These are phyloP conservation scores for Farysia itapuensis DNA, from an alignment of 1,284 basidiomycete species.

Conservation along the genomic window DNA sequence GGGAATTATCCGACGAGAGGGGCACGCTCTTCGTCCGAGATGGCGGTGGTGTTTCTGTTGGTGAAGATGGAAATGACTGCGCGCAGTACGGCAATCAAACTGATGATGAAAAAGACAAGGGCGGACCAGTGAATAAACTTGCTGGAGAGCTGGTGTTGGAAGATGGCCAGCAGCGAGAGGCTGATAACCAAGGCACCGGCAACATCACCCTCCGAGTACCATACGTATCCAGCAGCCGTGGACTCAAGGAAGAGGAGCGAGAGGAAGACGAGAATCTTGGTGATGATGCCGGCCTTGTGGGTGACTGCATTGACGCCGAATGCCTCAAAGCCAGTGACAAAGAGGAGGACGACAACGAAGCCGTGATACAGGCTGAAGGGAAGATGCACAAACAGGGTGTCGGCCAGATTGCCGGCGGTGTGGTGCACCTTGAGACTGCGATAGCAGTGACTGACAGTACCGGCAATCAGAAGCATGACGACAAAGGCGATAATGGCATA, in stretches of 20 bases:
- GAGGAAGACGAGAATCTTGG: constrained; percentile 90
- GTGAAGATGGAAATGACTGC: constrained; percentile 66
- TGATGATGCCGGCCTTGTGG: constrained; percentile 77
- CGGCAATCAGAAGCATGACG: constrained; percentile 79
- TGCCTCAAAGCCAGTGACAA: constrained; percentile 84
- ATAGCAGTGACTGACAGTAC: constrained; percentile 84
- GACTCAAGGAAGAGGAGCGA: constrained; percentile 89
- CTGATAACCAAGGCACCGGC: constrained; percentile 83
- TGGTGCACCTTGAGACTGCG: constrained; percentile 86
- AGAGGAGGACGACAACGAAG: constrained; percentile 87
- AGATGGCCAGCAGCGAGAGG: constrained; percentile 68
- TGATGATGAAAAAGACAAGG: constrained; percentile 80
- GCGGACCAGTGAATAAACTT: constrained; percentile 85
- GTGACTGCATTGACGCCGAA: constrained; percentile 76
- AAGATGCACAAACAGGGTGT: constrained; percentile 64
- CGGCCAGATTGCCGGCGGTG: constrained; percentile 65
- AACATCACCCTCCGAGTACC: constrained; percentile 82
- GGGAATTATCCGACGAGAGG: constrained; percentile 67
- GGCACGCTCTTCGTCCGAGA: constrained; percentile 76
- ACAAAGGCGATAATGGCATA: constrained; percentile 78
- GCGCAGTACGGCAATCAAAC: constrained; percentile 80
- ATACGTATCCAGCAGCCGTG: constrained; percentile 82
- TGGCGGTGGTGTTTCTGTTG: constrained; percentile 63
- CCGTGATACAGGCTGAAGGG: constrained; percentile 72
- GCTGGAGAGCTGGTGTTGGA: constrained; percentile 61